Evolutionary conservation across 2,329 filamentous ascomycete species (phyloP).

Genomic region (Phyllosticta citriasiana): DNA sequence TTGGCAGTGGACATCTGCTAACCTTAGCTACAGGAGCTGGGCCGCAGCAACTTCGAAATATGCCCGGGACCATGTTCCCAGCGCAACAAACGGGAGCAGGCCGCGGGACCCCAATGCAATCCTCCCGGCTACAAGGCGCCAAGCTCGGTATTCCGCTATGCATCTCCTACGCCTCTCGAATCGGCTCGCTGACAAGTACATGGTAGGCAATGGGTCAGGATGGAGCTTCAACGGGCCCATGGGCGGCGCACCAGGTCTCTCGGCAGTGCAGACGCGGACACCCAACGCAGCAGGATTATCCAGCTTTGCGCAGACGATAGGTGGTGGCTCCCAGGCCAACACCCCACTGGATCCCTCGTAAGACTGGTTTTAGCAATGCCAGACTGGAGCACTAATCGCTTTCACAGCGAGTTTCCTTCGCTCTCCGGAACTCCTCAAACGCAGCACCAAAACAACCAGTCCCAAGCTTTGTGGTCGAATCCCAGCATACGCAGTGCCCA

Average conservation of each 20-base stretch:
- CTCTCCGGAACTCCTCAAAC: conserved; percentile 48
- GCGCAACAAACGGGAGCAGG: conserved; percentile 39
- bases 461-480: conserved; percentile 48
- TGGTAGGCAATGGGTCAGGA: conserved; percentile 42
- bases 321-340: conserved; percentile 40
- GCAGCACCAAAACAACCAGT: conserved; percentile 41
- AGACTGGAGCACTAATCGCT: not conserved
- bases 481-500: conserved; percentile 44
- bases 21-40: conserved; percentile 34
- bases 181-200: not conserved
- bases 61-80: conserved; percentile 44
- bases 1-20: not conserved
- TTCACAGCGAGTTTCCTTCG: conserved; percentile 50
- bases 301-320: conserved; percentile 48
- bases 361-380: conserved; percentile 26
- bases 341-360: conserved; percentile 48
- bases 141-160: conserved; percentile 36
- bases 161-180: not conserved
- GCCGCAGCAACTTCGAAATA: conserved; percentile 42
- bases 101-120: conserved; percentile 38
- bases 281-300: conserved; percentile 41
- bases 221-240: conserved; percentile 49
- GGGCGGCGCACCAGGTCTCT: conserved; percentile 42
- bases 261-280: conserved; percentile 40
- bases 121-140: conserved; percentile 43